phyloP scores from a whole-genome alignment of 2,329 filamentous ascomycete genomes.

The Aspergillus tanneri region DNA sequence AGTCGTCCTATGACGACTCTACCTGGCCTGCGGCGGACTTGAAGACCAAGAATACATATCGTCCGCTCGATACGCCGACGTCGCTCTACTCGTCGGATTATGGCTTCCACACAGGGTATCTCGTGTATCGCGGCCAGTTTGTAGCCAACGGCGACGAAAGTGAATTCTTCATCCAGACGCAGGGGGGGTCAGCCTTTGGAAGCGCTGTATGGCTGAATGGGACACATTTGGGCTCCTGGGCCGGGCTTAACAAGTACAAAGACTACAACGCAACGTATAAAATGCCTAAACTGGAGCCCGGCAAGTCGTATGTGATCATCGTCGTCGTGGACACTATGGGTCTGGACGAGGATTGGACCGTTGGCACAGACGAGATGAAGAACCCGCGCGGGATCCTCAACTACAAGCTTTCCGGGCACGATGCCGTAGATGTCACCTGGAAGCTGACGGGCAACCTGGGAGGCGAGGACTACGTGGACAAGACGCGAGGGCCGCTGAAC shows the following conservation, averaged over 20 bases:
- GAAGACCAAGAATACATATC: constrained; percentile 60
- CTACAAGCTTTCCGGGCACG: constrained; percentile 42
- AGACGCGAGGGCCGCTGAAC: constrained; percentile 55
- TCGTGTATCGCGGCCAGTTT: constrained; percentile 71
- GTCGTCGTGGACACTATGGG: constrained; percentile 73
- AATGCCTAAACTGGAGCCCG: constrained; percentile 53
- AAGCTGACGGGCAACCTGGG: constrained; percentile 61
- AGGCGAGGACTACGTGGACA: constrained; percentile 55
- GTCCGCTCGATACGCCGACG: constrained; percentile 60
- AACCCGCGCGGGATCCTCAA: constrained; percentile 56
- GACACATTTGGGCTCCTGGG: constrained; percentile 63
- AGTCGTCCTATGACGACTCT: constrained; percentile 64
- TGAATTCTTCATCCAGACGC: constrained; percentile 57
- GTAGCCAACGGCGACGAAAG: constrained; percentile 61
- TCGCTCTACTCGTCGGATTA: constrained; percentile 71
- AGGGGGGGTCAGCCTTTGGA: constrained; percentile 68
- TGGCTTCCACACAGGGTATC: constrained; percentile 67
- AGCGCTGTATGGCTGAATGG: constrained; percentile 65
- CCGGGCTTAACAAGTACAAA: constrained; percentile 52
- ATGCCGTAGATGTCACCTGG: constrained; percentile 46
- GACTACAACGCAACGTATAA: constrained; percentile 58
- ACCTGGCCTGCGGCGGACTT: constrained; percentile 63
- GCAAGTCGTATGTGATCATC: constrained; percentile 62
- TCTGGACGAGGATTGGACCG: constrained; percentile 63
- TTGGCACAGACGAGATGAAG: constrained; percentile 60